phyloP scores from a whole-genome alignment of 257 asterid species.

The Galeopsis tetrahit region DNA sequence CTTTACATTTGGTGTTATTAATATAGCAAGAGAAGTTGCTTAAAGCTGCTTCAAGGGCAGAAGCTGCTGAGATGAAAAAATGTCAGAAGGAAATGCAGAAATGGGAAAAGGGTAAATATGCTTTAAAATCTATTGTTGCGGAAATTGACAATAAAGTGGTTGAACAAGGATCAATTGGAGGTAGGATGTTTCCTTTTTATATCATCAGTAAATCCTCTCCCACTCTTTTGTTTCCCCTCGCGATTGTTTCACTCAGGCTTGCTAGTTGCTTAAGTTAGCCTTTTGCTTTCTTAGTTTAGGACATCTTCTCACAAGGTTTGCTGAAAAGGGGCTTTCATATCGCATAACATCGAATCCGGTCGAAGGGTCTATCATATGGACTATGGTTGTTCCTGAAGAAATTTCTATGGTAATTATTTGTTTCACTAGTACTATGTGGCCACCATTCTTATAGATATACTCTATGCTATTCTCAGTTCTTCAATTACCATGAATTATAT shows the following conservation, averaged over 20 bases:
- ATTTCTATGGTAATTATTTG: constrained; percentile 57
- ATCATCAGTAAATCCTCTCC: constrained; percentile 11
- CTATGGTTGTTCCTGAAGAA: constrained; percentile 75
- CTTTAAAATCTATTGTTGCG: constrained; percentile 85
- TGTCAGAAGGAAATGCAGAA: constrained; percentile 75
- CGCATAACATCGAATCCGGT: constrained; percentile 78
- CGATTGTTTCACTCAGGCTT: constrained; percentile 24
- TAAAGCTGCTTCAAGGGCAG: constrained; percentile 80
- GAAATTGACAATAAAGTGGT: constrained; percentile 78
- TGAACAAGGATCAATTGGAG: constrained; percentile 87
- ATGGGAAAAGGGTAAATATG: constrained; percentile 91
- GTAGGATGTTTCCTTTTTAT: constrained; percentile 43
- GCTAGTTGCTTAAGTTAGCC: constrained; percentile 37
- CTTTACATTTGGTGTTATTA: constrained; percentile 28
- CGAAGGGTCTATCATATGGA: constrained; percentile 79
- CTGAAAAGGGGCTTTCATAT: constrained; percentile 77
- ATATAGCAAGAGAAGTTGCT: constrained; percentile 79
- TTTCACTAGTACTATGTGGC: constrained; percentile 36
- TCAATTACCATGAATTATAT: constrained; percentile 13
- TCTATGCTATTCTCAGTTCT: constrained; percentile 20
- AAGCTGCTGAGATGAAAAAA: constrained; percentile 83
- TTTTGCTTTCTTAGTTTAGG: constrained; percentile 59
- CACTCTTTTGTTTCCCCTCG: not conserved
- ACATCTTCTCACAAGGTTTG: constrained; percentile 79
- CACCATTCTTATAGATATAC: constrained; percentile 16